Conservation (phyloP, 2,329 filamentous ascomycete genomes). For the Corniculantispora saksenae region DNA sequence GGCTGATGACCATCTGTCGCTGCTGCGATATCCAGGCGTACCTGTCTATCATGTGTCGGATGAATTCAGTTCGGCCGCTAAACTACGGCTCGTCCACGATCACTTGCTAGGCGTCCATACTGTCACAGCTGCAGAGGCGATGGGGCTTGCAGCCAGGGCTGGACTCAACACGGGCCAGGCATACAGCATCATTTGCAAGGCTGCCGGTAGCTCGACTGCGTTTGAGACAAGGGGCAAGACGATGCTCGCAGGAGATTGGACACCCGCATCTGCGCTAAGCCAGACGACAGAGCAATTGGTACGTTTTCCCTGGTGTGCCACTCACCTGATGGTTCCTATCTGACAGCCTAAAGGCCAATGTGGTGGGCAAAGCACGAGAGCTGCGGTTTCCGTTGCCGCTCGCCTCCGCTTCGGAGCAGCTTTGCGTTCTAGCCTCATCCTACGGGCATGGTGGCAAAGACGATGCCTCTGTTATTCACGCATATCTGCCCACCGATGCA, state of each 20-base stretch:
- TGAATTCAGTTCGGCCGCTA: not conserved
- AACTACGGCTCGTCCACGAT: conserved; percentile 56
- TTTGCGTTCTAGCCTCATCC: conserved; percentile 31
- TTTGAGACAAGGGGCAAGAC: conserved; percentile 57
- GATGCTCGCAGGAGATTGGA: conserved; percentile 53
- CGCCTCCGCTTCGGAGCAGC: conserved; percentile 35
- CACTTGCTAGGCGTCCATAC: conserved; percentile 55
- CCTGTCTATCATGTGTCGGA: not conserved
- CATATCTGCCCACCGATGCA: conserved; percentile 26
- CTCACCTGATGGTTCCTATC: not conserved
- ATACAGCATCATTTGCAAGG: conserved; percentile 31
- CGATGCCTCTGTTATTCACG: conserved; percentile 30
- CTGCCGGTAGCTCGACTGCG: conserved; percentile 49
- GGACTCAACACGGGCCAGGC: conserved; percentile 44
- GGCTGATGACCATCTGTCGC: not conserved
- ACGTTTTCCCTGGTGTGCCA: conserved; percentile 11
- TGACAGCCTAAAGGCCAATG: conserved; percentile 12
- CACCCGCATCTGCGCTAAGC: conserved; percentile 35
- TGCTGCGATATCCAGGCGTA: not conserved
- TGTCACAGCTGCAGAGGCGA: conserved; percentile 51
- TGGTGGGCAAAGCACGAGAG: conserved; percentile 31
- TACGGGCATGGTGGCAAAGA: conserved; percentile 32
- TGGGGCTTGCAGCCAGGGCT: conserved; percentile 50
- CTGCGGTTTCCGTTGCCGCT: conserved; percentile 38
- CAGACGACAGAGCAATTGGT: conserved; percentile 40